phyloP scores from a whole-genome alignment of 306 rosid species.

The Canavalia gladiata region DNA sequence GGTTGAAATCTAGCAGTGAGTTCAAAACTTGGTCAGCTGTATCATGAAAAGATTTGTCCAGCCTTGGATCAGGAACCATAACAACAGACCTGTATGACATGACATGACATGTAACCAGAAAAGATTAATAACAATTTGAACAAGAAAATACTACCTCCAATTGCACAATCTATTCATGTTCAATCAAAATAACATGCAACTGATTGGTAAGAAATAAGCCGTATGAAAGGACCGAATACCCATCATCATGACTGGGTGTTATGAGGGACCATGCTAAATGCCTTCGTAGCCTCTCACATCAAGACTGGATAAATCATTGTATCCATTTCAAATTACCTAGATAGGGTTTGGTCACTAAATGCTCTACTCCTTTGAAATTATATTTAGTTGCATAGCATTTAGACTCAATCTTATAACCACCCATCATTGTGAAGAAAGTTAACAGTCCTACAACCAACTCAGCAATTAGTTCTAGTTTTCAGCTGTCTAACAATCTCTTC shows the following conservation, averaged over 20 bases:
- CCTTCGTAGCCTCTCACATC: slow-evolving; percentile 35
- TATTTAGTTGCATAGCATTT: slow-evolving; percentile 20
- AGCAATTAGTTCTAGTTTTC: slow-evolving; percentile 22
- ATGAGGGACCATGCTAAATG: slow-evolving; percentile 9
- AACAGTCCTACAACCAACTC: slow-evolving; percentile 12
- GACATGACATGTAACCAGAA: slow-evolving; percentile 39
- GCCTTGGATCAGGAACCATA: slow-evolving; percentile 94
- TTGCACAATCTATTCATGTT: slow-evolving; percentile 16
- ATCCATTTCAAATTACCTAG: slow-evolving; percentile 24
- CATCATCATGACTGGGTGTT: slow-evolving; percentile 28
- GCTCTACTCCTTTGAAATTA: neutral
- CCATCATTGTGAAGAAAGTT: slow-evolving; percentile 20
- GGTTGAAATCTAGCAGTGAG: slow-evolving; percentile 85
- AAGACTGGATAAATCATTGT: slow-evolving; percentile 16
- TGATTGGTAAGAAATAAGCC: slow-evolving; percentile 17
- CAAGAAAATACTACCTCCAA: slow-evolving; percentile 14
- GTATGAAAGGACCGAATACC: neutral
- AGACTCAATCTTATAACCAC: neutral
- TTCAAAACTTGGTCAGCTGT: slow-evolving; percentile 82
- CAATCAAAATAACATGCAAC: slow-evolving; percentile 10
- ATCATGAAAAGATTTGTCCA: slow-evolving; percentile 72
- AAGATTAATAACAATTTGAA: slow-evolving; percentile 30
- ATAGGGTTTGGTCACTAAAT: neutral
- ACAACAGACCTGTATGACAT: slow-evolving; percentile 69
- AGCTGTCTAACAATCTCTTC: slow-evolving; percentile 18